A percentile compares a stretch with the other conserved stretches of the same genome.
Conservation (phyloP, 345 rosid genomes). For the Eucalyptus cladocalyx region DNA sequence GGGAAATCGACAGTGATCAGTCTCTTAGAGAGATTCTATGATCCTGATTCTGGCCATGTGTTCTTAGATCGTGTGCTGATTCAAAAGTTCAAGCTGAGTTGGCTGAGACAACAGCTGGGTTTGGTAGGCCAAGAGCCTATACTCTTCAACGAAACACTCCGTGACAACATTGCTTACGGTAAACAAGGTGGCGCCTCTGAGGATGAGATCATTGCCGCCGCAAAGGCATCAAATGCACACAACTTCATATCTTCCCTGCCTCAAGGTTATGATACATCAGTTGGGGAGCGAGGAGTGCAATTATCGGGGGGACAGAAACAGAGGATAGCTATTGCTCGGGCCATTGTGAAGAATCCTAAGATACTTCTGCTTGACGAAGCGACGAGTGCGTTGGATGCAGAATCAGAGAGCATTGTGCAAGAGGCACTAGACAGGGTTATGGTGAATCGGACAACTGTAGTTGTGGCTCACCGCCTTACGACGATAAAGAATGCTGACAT, state of each 20-base stretch:
- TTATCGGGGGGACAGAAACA: slow-evolving; percentile 70
- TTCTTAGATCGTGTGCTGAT: slow-evolving; percentile 28
- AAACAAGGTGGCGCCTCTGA: slow-evolving; percentile 28
- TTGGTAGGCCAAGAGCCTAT: slow-evolving; percentile 70
- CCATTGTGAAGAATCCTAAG: slow-evolving; percentile 53
- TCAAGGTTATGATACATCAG: slow-evolving; percentile 44
- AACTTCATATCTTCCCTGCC: slow-evolving; percentile 53
- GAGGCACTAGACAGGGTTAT: slow-evolving; percentile 56
- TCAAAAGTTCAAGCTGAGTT: slow-evolving; percentile 24
- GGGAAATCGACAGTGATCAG: slow-evolving; percentile 70
- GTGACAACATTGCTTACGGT: slow-evolving; percentile 48
- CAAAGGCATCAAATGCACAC: slow-evolving; percentile 57
- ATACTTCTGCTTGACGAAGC: slow-evolving; percentile 62
- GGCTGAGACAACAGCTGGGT: slow-evolving; percentile 70
- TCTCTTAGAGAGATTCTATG: slow-evolving; percentile 63
- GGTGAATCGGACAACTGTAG: slow-evolving; percentile 48
- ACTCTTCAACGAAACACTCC: slow-evolving; percentile 60
- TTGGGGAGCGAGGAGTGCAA: slow-evolving; percentile 67
- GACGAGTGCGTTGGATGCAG: slow-evolving; percentile 64
- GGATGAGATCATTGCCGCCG: slow-evolving; percentile 47
- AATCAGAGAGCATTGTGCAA: slow-evolving; percentile 55
- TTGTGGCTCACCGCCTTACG: slow-evolving; percentile 56
- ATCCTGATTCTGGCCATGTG: slow-evolving; percentile 48
- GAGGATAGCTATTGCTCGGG: slow-evolving; percentile 53
- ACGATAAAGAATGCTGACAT: slow-evolving; percentile 51